Percentiles rank a stretch among this genome's conserved stretches.
Conservation (phyloP, 192 early-diverging fungal species). For the Umbelopsis isabellina region DNA sequence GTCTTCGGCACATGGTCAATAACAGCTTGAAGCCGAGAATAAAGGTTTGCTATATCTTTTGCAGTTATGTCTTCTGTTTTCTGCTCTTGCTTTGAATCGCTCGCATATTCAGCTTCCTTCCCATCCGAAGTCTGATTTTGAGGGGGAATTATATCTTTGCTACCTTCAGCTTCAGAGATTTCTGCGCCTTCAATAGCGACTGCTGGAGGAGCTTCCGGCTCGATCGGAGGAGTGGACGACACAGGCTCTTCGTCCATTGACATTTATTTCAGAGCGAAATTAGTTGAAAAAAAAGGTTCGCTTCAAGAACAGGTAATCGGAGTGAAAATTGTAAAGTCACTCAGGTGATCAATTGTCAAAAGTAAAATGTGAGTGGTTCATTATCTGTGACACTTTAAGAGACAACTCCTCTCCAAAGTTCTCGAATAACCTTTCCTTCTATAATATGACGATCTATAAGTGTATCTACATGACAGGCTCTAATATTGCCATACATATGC, state of each 20-base stretch:
- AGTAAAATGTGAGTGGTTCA: not conserved
- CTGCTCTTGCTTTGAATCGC: not conserved
- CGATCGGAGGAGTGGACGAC: not conserved
- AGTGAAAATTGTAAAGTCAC: too few species aligned
- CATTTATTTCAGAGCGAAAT: not conserved
- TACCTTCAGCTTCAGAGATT: not conserved
- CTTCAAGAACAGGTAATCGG: too few species aligned
- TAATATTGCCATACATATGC: constrained; percentile 46
- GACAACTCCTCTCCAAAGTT: constrained; percentile 41
- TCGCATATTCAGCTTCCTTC: not conserved
- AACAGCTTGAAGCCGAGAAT: constrained; percentile 52
- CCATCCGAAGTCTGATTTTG: not conserved
- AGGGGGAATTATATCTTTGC: not conserved
- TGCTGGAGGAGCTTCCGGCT: not conserved
- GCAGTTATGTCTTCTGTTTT: constrained; percentile 41
- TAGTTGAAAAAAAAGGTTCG: too few species aligned
- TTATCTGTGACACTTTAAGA: not conserved
- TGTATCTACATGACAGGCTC: constrained; percentile 38
- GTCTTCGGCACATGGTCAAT: constrained; percentile 44
- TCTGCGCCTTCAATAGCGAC: not conserved
- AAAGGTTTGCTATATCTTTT: constrained; percentile 53
- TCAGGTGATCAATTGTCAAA: constrained; percentile 5
- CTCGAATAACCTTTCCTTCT: constrained; percentile 34
- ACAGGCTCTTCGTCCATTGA: constrained; percentile 20
- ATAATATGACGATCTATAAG: constrained; percentile 42